These are phyloP conservation scores for Hyphopichia wangnamkhiaoensis DNA, from an alignment of 1,139 yeast species.

Conservation along the genomic window DNA sequence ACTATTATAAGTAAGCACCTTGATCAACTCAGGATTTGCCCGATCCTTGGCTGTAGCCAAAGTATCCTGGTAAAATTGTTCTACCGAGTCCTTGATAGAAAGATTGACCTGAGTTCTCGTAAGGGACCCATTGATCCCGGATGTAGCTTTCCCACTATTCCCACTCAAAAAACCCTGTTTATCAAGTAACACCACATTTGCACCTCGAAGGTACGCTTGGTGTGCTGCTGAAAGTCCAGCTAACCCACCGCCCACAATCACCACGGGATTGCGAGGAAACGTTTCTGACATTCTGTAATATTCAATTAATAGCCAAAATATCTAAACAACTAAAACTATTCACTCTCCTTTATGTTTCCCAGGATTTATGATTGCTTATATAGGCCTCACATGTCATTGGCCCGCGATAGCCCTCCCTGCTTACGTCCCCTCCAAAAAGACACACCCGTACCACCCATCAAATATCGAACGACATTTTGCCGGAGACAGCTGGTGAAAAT, in stretches of 20 bases:
- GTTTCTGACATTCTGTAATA: constrained; percentile 7
- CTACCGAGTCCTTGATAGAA: constrained; percentile 55
- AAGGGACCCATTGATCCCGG: constrained; percentile 78
- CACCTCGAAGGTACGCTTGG: constrained; percentile 57
- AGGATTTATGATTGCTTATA: not conserved
- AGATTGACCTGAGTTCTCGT: constrained; percentile 60
- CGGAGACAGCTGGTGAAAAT: too few relatives aligned
- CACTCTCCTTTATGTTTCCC: too few relatives aligned
- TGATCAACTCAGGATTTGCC: constrained; percentile 56
- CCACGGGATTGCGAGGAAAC: constrained; percentile 44
- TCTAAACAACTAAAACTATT: too few relatives aligned
- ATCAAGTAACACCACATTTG: constrained; percentile 61
- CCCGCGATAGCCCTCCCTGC: too few relatives aligned
- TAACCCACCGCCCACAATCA: constrained; percentile 78
- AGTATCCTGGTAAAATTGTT: constrained; percentile 65
- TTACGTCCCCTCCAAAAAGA: too few relatives aligned
- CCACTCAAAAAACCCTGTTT: constrained; percentile 71
- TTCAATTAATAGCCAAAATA: not conserved
- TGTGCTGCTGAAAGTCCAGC: constrained; percentile 82
- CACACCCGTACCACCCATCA: too few relatives aligned
- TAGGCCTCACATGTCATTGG: too few relatives aligned
- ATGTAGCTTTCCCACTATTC: constrained; percentile 77
- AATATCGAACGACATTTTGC: not conserved
- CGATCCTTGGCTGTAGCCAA: constrained; percentile 62
- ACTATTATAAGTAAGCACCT: constrained; percentile 53